A percentile compares a stretch with the other conserved stretches of the same genome.
Evolutionary conservation across 2,329 filamentous ascomycete genomes (phyloP).

Genomic region (Incumbomyces delicatus): DNA sequence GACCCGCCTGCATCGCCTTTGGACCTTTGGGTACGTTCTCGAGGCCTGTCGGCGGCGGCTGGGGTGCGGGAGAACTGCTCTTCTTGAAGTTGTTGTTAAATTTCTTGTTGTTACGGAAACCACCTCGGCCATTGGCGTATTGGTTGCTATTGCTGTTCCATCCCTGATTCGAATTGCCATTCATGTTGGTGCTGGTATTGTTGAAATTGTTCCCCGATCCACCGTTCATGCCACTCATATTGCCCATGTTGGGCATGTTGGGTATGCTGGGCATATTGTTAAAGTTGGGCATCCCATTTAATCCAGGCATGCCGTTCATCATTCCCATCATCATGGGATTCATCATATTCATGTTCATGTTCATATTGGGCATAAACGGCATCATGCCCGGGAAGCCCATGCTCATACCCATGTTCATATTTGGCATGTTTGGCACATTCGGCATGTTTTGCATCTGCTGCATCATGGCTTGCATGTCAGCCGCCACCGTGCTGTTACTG

Average conservation of each 20-base stretch:
- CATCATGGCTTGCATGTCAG: slow-evolving; percentile 21
- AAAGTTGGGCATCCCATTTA: slow-evolving; percentile 22
- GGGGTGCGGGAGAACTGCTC: slow-evolving; percentile 13
- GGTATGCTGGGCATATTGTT: slow-evolving; percentile 29
- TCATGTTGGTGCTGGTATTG: slow-evolving; percentile 21
- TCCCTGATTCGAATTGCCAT: slow-evolving; percentile 19
- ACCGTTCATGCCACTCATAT: slow-evolving; percentile 22
- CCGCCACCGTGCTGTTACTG: slow-evolving; percentile 24
- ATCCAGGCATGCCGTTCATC: slow-evolving; percentile 34
- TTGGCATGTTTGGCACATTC: slow-evolving; percentile 2
- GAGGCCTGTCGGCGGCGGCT: slow-evolving; percentile 23
- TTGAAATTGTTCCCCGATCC: slow-evolving; percentile 25
- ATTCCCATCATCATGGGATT: slow-evolving; percentile 37
- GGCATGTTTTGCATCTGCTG: slow-evolving; percentile 12
- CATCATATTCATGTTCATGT: slow-evolving; percentile 29
- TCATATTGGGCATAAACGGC: slow-evolving; percentile 17
- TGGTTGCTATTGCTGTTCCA: slow-evolving; percentile 26
- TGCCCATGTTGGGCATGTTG: slow-evolving; percentile 26
- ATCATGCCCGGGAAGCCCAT: slow-evolving; percentile 5
- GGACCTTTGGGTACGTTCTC: slow-evolving; percentile 18
- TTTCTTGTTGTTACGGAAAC: slow-evolving; percentile 8
- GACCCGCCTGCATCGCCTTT: slow-evolving; percentile 13
- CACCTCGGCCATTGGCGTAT: slow-evolving; percentile 12
- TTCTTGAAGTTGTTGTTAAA: slow-evolving; percentile 12
- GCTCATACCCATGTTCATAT: slow-evolving; percentile 3